Evolutionary conservation across 352 stramenopile species (phyloP).

Genomic region (Globisporangium rhizosaccharum): DNA sequence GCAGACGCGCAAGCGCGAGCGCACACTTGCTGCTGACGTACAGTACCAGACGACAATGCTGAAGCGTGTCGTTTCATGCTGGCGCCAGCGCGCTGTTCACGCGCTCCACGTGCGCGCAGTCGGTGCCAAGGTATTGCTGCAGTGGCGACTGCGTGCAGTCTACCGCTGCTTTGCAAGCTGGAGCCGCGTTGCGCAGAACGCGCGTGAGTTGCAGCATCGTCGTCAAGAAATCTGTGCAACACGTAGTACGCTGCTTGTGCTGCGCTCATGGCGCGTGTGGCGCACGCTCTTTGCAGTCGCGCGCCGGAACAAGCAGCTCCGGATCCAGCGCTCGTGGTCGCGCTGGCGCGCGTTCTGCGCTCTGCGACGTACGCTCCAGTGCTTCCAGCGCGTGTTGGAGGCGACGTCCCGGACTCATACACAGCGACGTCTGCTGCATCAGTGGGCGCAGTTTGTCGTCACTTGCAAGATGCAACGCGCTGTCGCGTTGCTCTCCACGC

Average conservation of each 20-base stretch:
- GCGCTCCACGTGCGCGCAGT: slow-evolving; percentile 2
- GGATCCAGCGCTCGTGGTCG: slow-evolving; percentile 19
- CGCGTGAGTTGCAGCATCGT: not conserved
- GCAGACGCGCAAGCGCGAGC: not conserved
- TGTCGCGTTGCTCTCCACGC: slow-evolving; percentile 21
- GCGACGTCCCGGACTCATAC: slow-evolving; percentile 11
- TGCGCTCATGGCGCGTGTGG: slow-evolving; percentile 32
- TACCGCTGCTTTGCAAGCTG: slow-evolving; percentile 34
- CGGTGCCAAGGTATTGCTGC: slow-evolving; percentile 20
- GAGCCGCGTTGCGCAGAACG: not conserved
- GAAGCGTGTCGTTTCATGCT: slow-evolving; percentile 9
- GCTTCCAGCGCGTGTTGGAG: slow-evolving; percentile 23
- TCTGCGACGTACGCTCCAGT: slow-evolving; percentile 10
- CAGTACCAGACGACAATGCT: slow-evolving; percentile 11
- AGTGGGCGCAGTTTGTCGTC: slow-evolving; percentile 27
- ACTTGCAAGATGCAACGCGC: slow-evolving; percentile 25
- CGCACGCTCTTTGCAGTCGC: slow-evolving; percentile 30
- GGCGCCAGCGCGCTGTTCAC: slow-evolving; percentile 1
- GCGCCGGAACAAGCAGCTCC: slow-evolving; percentile 13
- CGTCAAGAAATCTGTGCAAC: slow-evolving; percentile 1
- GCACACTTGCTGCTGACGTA: slow-evolving; percentile 2
- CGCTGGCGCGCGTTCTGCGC: slow-evolving; percentile 16
- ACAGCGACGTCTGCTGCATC: slow-evolving; percentile 13
- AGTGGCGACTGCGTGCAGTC: slow-evolving; percentile 33
- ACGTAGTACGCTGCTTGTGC: not conserved